Evolutionary conservation across 2,329 filamentous ascomycete genomes (phyloP).

Genomic region (Botrytis aclada): DNA sequence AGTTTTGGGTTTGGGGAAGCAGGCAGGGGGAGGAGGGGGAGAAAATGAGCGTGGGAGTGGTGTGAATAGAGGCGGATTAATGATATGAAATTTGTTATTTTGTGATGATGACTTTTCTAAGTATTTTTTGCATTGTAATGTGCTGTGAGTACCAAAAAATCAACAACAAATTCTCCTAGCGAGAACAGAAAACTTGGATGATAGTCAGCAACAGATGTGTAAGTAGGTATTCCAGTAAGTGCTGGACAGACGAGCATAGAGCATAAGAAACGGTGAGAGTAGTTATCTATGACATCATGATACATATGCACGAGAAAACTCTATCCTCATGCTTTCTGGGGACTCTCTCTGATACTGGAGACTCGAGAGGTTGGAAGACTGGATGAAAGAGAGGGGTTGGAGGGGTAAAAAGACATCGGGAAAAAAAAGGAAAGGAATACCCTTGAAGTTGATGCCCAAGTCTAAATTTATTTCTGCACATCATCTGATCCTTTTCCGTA

Average conservation of each 20-base stretch:
- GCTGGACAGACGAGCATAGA: neutral
- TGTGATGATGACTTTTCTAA: neutral
- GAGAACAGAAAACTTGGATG: neutral
- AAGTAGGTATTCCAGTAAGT: neutral
- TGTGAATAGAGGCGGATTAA: constrained; percentile 5
- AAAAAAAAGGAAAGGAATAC: neutral
- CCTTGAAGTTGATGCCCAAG: neutral
- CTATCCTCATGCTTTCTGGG: neutral
- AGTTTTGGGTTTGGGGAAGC: neutral
- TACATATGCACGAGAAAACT: neutral
- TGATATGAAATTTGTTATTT: constrained; percentile 4
- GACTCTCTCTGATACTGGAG: neutral
- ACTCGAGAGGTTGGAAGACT: neutral
- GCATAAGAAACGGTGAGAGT: neutral
- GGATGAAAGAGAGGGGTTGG: neutral
- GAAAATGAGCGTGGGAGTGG: neutral
- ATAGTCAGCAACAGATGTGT: neutral
- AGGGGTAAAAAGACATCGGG: neutral
- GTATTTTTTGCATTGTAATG: neutral
- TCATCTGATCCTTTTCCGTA: neutral
- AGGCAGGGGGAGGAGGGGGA: neutral
- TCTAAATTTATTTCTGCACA: constrained; percentile 1
- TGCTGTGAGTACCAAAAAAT: neutral
- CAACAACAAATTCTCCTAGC: neutral
- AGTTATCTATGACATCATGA: neutral